A percentile compares a stretch with the other conserved stretches of the same genome.
These are phyloP conservation scores for Lentinula sp. DNA, from an alignment of 768 basidiomycete species.

Conservation along the genomic window DNA sequence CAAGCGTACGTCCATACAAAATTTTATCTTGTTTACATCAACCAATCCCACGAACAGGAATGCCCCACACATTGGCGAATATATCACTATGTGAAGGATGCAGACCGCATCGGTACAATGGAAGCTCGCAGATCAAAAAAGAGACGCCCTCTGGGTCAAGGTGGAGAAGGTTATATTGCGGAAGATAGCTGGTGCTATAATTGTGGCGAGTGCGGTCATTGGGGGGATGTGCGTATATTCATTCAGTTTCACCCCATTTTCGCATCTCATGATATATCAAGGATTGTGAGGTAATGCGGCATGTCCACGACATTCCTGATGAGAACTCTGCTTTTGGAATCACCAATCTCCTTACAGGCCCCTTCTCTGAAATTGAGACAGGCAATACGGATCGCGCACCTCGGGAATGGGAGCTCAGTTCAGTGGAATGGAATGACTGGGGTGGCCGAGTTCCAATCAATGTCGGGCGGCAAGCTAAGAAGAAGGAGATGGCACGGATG, in stretches of 20 bases:
- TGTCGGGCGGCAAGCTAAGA: constrained; percentile 61
- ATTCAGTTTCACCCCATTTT: background rate
- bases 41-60: constrained; percentile 40
- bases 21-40: background rate
- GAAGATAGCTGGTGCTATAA: constrained; percentile 78
- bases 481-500: constrained; percentile 52
- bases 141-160: constrained; percentile 48
- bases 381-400: constrained; percentile 25
- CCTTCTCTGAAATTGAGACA: constrained; percentile 49
- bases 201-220: constrained; percentile 67
- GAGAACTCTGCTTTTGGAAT: constrained; percentile 67
- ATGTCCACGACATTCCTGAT: constrained; percentile 31
- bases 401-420: constrained; percentile 37
- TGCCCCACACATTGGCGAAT: constrained; percentile 80
- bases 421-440: constrained; percentile 38
- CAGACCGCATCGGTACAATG: constrained; percentile 41
- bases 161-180: constrained; percentile 76
- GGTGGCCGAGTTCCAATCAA: constrained; percentile 40
- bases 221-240: constrained; percentile 63
- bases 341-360: constrained; percentile 56
- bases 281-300: constrained; percentile 53
- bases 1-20: constrained; percentile 36
- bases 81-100: constrained; percentile 63
- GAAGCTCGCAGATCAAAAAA: constrained; percentile 43
- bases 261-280: constrained; percentile 17